Evolutionary conservation across 2,329 filamentous ascomycete species (phyloP).

Genomic region (Sclerotinia spermophila): DNA sequence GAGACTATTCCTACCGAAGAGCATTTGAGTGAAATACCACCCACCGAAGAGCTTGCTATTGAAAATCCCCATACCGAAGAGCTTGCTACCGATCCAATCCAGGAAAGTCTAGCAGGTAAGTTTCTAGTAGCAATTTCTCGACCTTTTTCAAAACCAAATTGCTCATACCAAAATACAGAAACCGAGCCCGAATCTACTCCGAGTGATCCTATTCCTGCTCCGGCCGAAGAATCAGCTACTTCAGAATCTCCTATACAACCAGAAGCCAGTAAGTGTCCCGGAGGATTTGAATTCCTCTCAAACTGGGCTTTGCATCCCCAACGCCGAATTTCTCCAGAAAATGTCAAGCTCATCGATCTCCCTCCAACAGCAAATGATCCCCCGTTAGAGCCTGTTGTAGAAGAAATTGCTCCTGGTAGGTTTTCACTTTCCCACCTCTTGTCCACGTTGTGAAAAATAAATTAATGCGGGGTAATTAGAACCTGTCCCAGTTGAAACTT

Average conservation of each 20-base stretch:
- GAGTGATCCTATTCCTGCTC: not conserved
- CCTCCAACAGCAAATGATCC: not conserved
- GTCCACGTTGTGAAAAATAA: not conserved
- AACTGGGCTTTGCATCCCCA: not conserved
- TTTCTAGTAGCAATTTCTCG: not conserved
- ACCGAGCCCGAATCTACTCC: not conserved
- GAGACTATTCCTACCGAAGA: not conserved
- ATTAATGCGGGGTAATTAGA: conserved; percentile 3
- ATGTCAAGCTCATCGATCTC: not conserved
- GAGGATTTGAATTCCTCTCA: conserved; percentile 3
- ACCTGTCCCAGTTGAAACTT: not conserved
- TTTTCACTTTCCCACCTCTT: not conserved
- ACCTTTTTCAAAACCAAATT: not conserved
- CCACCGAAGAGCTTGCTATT: not conserved
- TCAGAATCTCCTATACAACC: not conserved
- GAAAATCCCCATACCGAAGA: not conserved
- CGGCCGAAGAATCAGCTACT: not conserved
- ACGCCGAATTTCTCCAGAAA: not conserved
- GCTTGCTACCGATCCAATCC: not conserved
- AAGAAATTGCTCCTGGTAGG: not conserved
- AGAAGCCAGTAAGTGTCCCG: conserved; percentile 3
- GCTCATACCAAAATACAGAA: not conserved
- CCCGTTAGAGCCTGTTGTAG: not conserved
- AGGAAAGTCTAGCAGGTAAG: not conserved
- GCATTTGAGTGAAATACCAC: not conserved